Percentiles rank a stretch among this genome's conserved stretches.
phyloP scores from a whole-genome alignment of 352 stramenopile species.

The Pythium monospermum region DNA sequence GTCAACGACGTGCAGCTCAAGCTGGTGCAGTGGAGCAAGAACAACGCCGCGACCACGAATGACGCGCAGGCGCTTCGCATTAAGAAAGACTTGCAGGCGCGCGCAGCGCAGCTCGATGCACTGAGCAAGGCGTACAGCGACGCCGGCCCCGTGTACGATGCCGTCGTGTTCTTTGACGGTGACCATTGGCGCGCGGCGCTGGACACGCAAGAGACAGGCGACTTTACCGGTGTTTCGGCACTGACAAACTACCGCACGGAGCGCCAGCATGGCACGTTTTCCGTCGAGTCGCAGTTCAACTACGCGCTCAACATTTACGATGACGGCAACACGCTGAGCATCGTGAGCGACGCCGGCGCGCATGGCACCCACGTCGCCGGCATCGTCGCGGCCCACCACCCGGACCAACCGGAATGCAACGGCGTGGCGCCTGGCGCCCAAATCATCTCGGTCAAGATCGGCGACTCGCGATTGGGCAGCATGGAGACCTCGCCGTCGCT shows the following conservation, averaged over 20 bases:
- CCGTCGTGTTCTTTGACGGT: slow-evolving; percentile 88
- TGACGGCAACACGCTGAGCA: slow-evolving; percentile 87
- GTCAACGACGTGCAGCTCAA: slow-evolving; percentile 62
- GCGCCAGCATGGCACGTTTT: slow-evolving; percentile 83
- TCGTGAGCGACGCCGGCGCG: slow-evolving; percentile 90
- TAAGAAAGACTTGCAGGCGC: slow-evolving; percentile 84
- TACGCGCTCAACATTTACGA: slow-evolving; percentile 96
- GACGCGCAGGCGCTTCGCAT: slow-evolving; percentile 35
- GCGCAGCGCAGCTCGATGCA: slow-evolving; percentile 63
- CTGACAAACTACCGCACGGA: slow-evolving; percentile 80
- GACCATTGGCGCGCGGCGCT: slow-evolving; percentile 77
- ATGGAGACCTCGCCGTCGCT: slow-evolving; percentile 93
- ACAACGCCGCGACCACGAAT: slow-evolving; percentile 66
- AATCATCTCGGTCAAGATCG: slow-evolving; percentile 94
- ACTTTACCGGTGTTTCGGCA: slow-evolving; percentile 63
- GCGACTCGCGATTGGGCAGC: slow-evolving; percentile 88
- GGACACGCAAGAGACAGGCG: slow-evolving; percentile 77
- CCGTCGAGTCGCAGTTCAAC: slow-evolving; percentile 90
- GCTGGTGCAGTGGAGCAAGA: slow-evolving; percentile 47
- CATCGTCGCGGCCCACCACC: slow-evolving; percentile 91
- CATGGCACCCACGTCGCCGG: slow-evolving; percentile 96
- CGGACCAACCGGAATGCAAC: slow-evolving; percentile 82
- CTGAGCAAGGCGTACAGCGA: slow-evolving; percentile 82
- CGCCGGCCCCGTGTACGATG: slow-evolving; percentile 91
- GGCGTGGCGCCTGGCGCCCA: slow-evolving; percentile 92